These are phyloP conservation scores for Hyaloperonospora brassicae DNA, from an alignment of 352 stramenopile species.

Conservation along the genomic window DNA sequence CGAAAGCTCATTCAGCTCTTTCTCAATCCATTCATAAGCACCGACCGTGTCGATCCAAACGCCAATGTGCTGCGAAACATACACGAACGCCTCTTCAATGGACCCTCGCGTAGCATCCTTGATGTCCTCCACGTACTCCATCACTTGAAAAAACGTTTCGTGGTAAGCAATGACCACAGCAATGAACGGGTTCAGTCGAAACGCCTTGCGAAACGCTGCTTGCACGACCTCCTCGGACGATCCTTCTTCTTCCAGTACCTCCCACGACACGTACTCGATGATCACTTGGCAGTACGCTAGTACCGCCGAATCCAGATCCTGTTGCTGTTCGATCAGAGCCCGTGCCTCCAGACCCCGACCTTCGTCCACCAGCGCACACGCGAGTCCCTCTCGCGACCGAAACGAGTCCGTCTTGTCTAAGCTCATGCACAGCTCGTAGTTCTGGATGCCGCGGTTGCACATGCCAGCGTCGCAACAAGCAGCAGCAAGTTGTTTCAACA, in stretches of 20 bases:
- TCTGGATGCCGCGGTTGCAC: slow-evolving; percentile 67
- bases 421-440: slow-evolving; percentile 76
- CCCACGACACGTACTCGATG: slow-evolving; percentile 84
- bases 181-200: slow-evolving; percentile 75
- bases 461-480: slow-evolving; percentile 67
- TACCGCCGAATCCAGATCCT: slow-evolving; percentile 45
- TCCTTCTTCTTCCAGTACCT: slow-evolving; percentile 75
- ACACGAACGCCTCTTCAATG: slow-evolving; percentile 80
- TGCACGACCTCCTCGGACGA: slow-evolving; percentile 74
- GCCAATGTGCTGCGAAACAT: slow-evolving; percentile 70
- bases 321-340: slow-evolving; percentile 57
- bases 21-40: slow-evolving; percentile 72
- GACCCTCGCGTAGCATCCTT: slow-evolving; percentile 53
- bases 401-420: slow-evolving; percentile 58
- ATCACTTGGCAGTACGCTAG: slow-evolving; percentile 79
- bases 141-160: slow-evolving; percentile 70
- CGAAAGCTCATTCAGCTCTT: slow-evolving; percentile 55
- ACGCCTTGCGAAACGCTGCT: slow-evolving; percentile 58
- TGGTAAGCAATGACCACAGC: slow-evolving; percentile 71
- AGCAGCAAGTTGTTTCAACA: slow-evolving; percentile 61
- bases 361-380: slow-evolving; percentile 76
- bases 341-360: slow-evolving; percentile 63
- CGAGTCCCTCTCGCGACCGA: slow-evolving; percentile 57
- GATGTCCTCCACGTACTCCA: slow-evolving; percentile 84
- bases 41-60: slow-evolving; percentile 83